These are phyloP conservation scores for Sporisorium iseilematis-ciliati DNA, from an alignment of 1,284 basidiomycete genomes.

Conservation along the genomic window DNA sequence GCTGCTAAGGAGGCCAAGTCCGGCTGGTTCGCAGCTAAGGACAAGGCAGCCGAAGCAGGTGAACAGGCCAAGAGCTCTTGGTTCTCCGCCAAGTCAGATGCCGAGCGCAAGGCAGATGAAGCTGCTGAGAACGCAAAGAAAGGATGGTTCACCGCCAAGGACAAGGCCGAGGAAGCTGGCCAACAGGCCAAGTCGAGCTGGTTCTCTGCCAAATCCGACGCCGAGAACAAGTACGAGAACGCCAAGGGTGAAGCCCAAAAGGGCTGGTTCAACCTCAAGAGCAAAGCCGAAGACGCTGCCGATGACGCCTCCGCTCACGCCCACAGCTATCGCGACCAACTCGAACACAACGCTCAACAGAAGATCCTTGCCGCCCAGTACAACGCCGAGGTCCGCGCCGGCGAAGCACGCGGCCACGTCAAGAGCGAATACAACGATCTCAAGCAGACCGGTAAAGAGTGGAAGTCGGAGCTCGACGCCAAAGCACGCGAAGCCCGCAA, in stretches of 20 bases:
- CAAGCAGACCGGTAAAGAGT: conserved; percentile 43
- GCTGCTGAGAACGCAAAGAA: conserved; percentile 24
- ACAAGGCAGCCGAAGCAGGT: conserved; percentile 27
- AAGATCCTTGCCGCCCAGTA: conserved; percentile 54
- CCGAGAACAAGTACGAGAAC: conserved; percentile 33
- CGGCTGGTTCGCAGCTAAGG: conserved; percentile 18
- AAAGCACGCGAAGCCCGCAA: conserved; percentile 35
- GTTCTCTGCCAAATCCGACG: conserved; percentile 34
- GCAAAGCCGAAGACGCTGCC: conserved; percentile 37
- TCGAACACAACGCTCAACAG: conserved; percentile 50
- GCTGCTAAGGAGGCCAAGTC: conserved; percentile 14
- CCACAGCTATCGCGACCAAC: conserved; percentile 25
- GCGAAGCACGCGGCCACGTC: conserved; percentile 29
- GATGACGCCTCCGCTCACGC: conserved; percentile 23
- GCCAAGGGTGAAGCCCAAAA: conserved; percentile 41
- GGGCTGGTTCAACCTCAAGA: conserved; percentile 48
- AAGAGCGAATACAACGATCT: conserved; percentile 25
- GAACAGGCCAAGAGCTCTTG: conserved; percentile 30
- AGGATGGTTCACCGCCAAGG: conserved; percentile 41
- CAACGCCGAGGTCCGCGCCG: conserved; percentile 47
- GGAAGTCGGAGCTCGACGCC: conserved; percentile 44
- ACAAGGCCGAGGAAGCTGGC: conserved; percentile 32
- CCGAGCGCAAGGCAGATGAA: conserved; percentile 33
- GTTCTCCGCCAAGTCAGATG: conserved; percentile 32
- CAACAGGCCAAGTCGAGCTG: conserved; percentile 32